Base-by-base conservation (phyloP, 2,329 filamentous ascomycete genomes). In the Diaporthe destruens region DNA sequence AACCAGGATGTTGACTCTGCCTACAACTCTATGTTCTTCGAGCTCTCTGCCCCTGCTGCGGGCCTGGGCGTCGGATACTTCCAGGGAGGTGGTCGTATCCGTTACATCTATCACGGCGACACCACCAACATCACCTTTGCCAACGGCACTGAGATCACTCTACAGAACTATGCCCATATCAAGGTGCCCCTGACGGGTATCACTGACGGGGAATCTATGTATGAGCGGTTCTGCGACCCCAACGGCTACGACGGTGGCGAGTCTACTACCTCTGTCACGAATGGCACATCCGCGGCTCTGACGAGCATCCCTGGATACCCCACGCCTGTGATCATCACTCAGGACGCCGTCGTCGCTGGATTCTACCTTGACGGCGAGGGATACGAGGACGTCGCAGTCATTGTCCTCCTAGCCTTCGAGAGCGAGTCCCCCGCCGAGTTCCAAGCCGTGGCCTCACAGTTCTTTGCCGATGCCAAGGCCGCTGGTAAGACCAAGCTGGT, bases 401-500 rank as follows among this genome's bases (percentile, higher is more conserved):
- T 83, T 34, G 74, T 79, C 0, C 34, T 80, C 29, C 42, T 77
- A 72, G 44, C 80, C 65, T 80, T 80, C 53, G 73, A 74, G 65
- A 74, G 76, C 36, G 74, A 76, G 8, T 77, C 74, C 56, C 72
- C 78, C 0, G 59, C 75, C 47, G 80, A 83, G 69, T 85, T 84
- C 73, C 80, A 85, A 57, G 74, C 77, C 6, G 79, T 81, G 0
- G 76, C 76, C 51, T 76, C 77, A 47, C 76, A 81, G 32, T 83
- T 83, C 71, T 80, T 84, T 59, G 78, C 80, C 55, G 71, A 80
- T n/a, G 81, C 81, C 12, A 75, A 79, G 0, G 81, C 83, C 12
- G 84, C 83, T 0, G 87, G 86, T 71, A 91, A 90, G 81, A 89
- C 85, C 57, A 89, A 89, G 78, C 84, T 92, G 0, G 86, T 92